phyloP scores from a whole-genome alignment of 345 rosid species.

The Erodium maritimum region DNA sequence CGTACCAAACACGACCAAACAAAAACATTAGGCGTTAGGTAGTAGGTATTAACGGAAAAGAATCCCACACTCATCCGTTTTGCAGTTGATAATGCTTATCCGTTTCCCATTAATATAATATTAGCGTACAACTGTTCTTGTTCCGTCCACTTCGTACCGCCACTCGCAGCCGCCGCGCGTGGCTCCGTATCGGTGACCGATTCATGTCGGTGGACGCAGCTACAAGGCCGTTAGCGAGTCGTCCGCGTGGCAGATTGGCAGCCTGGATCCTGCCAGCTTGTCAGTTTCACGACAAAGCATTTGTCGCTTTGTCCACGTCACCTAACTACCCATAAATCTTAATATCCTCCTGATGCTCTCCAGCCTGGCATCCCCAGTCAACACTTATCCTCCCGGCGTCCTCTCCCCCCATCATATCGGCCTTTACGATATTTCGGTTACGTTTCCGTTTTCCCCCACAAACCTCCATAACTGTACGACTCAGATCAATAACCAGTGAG shows the following conservation, averaged over 20 bases:
- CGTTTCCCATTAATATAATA: background rate
- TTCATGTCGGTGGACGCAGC: no score
- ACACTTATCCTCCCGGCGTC: background rate
- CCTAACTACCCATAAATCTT: background rate
- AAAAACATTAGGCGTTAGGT: background rate
- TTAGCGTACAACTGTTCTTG: background rate
- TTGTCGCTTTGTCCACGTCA: slow-evolving; percentile 21
- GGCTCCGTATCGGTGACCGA: no score
- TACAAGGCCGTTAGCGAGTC: slow-evolving; percentile 2
- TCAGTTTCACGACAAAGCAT: slow-evolving; percentile 11
- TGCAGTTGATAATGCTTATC: background rate
- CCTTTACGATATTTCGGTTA: background rate
- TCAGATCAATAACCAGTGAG: no score
- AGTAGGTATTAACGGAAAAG: background rate
- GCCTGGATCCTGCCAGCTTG: slow-evolving; percentile 24
- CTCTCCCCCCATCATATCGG: background rate
- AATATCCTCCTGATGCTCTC: background rate
- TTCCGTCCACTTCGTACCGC: no score
- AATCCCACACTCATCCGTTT: background rate
- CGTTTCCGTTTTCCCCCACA: background rate
- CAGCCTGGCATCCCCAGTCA: background rate
- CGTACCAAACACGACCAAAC: background rate
- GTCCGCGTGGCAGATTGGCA: slow-evolving; percentile 14
- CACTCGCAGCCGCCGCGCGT: no score
- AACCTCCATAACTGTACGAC: slow-evolving; percentile 15